Base-by-base conservation (phyloP, 176 grass and related monocot genomes). In the Oryza nivara region DNA sequence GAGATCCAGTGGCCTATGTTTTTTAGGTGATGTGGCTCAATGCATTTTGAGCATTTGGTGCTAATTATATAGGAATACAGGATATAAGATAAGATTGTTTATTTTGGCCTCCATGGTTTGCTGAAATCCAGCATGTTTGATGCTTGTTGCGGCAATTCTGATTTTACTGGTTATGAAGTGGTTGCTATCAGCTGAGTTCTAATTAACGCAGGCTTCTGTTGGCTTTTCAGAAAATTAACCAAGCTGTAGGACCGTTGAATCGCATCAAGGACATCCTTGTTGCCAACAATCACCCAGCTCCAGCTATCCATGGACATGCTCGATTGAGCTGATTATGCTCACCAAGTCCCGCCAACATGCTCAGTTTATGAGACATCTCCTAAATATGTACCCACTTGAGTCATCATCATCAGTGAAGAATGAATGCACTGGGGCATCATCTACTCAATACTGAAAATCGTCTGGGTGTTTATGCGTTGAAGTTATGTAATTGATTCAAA, bases 201-300 rank as follows among this genome's bases (percentile, higher is more conserved):
- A 43, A 71, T 76, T 23, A 47, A 25, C 6, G 47, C 3, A 26
- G 43, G 23, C 9, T 46, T 9, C 40, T 85, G 17, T 74, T 83
- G 70, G 25, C 2, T 45, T 92, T 92, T 82, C 88, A 92, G 85
- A 80, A 84, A 66, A 86, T 88, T 51, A 88, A 70, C 80, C 80
- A 82, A 5, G 68, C 26, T 7, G 30, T 77, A 17, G 78, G 88
- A 52, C 89, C 92, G 0, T 75, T 94, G 20, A 89, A 74, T 68
- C 86, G 89, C 7, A 79, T 94, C 61, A 89, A 92, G 61, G 84
- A 77, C 41, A 70, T 94, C 30, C 76, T 92, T 73, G 76, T 84
- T 34, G 85, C 84, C 0, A 76, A 79, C 86, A 91, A 87, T 41
- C 80, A 89, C 51, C 80, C 54, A 26, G n/a, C 46, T 17, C 61